Evolutionary conservation across 805 yeast genomes (phyloP).

Genomic region (Kurtzmaniella fragi): DNA sequence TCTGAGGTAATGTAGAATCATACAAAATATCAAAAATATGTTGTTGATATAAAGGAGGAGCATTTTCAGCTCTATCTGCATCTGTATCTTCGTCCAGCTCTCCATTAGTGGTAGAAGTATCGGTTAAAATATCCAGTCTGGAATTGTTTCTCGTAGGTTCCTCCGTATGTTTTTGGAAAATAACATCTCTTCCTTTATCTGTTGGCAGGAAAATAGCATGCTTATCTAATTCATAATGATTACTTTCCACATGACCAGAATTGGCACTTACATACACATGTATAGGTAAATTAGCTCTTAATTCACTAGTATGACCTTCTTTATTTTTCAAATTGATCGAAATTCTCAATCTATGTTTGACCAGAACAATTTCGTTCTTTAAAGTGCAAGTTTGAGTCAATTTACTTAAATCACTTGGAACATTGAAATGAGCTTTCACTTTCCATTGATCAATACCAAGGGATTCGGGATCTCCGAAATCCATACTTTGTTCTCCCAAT

Average conservation of each 20-base stretch:
- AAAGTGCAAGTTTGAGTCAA: slow-evolving; percentile 41
- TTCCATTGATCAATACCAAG: slow-evolving; percentile 40
- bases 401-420: slow-evolving; percentile 36
- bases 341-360: slow-evolving; percentile 42
- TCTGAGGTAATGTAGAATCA: slow-evolving; percentile 28
- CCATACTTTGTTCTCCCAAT: slow-evolving; percentile 21
- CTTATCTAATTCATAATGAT: slow-evolving; percentile 26
- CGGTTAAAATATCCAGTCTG: neutral
- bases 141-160: slow-evolving; percentile 1
- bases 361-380: slow-evolving; percentile 35
- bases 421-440: slow-evolving; percentile 32
- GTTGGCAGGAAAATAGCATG: slow-evolving; percentile 21
- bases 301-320: slow-evolving; percentile 47
- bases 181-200: slow-evolving; percentile 18
- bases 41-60: slow-evolving; percentile 41
- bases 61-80: slow-evolving; percentile 22
- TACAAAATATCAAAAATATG: slow-evolving; percentile 33
- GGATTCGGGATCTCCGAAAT: slow-evolving; percentile 14
- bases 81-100: slow-evolving; percentile 17
- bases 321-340: slow-evolving; percentile 41
- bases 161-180: slow-evolving; percentile 22
- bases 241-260: slow-evolving; percentile 30
- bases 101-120: slow-evolving; percentile 13
- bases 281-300: slow-evolving; percentile 49
- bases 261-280: slow-evolving; percentile 37